These are phyloP conservation scores for Colletotrichum kahawae DNA, from an alignment of 2,329 filamentous ascomycete species.

Conservation along the genomic window DNA sequence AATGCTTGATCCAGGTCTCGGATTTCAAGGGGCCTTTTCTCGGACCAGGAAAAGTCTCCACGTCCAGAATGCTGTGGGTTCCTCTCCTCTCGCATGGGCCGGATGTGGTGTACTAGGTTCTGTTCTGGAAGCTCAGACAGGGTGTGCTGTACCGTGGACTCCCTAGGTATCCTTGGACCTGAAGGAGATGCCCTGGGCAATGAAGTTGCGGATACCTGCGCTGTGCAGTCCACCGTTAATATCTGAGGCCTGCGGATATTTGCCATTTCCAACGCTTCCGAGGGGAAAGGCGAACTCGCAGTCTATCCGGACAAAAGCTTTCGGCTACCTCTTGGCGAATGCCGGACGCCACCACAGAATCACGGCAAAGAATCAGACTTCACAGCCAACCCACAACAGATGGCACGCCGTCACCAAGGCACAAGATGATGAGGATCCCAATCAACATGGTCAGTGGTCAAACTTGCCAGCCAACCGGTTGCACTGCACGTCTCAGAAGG, in stretches of 20 bases:
- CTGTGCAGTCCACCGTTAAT: not conserved
- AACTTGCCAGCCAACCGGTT: not conserved
- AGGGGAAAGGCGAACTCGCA: not conserved
- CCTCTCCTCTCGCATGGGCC: conserved; percentile 2
- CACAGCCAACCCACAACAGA: not conserved
- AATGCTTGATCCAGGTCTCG: not conserved
- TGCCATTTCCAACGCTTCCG: not conserved
- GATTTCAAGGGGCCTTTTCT: not conserved
- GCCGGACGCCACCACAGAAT: not conserved
- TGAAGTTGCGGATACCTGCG: not conserved
- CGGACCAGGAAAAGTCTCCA: not conserved
- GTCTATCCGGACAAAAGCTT: not conserved
- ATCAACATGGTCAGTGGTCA: not conserved
- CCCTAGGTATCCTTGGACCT: not conserved
- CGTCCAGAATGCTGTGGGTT: not conserved
- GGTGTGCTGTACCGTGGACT: not conserved
- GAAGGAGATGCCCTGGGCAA: not conserved
- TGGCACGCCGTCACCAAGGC: not conserved
- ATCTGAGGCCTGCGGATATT: not conserved
- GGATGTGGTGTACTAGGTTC: not conserved
- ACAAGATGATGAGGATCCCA: not conserved
- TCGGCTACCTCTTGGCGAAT: not conserved
- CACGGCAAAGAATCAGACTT: not conserved
- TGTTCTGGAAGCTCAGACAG: conserved; percentile 2
- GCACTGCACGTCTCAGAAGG: not conserved